Conservation (phyloP, 1,284 basidiomycete species). For the Bondarzewia mesenterica region DNA sequence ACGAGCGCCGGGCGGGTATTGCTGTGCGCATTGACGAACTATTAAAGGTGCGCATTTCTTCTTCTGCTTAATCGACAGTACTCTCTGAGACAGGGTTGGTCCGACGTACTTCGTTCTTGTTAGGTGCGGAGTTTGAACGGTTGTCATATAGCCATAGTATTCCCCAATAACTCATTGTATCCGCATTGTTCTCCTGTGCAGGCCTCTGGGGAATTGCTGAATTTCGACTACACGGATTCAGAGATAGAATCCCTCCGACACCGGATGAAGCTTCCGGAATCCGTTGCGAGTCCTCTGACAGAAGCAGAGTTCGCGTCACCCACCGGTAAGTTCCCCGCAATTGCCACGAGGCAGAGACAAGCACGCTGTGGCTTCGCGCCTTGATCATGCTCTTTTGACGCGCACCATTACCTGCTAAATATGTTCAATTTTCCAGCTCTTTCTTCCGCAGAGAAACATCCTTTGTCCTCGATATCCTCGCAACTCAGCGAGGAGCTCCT, state of each 20-base stretch:
- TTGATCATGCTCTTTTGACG: slow-evolving; percentile 4
- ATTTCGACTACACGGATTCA: slow-evolving; percentile 69
- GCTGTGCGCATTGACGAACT: slow-evolving; percentile 82
- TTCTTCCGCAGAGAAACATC: slow-evolving; percentile 27
- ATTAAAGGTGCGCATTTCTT: slow-evolving; percentile 52
- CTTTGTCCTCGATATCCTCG: slow-evolving; percentile 50
- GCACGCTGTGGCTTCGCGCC: slow-evolving; percentile 11
- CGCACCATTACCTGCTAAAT: background rate
- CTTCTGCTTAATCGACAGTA: background rate
- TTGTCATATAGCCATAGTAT: background rate
- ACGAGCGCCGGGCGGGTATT: slow-evolving; percentile 63
- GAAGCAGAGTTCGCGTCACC: slow-evolving; percentile 24
- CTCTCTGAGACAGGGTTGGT: slow-evolving; percentile 3
- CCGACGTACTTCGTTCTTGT: slow-evolving; percentile 3
- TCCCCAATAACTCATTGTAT: background rate
- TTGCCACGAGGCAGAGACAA: slow-evolving; percentile 13
- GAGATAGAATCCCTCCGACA: slow-evolving; percentile 65
- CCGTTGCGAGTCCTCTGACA: slow-evolving; percentile 33
- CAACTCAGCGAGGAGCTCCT: slow-evolving; percentile 26
- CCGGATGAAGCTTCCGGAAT: slow-evolving; percentile 54
- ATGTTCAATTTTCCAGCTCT: slow-evolving; percentile 14
- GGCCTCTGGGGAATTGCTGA: slow-evolving; percentile 69
- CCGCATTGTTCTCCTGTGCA: slow-evolving; percentile 23
- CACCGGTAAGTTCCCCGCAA: slow-evolving; percentile 24
- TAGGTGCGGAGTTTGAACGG: slow-evolving; percentile 15